Evolutionary conservation across 129 eudicot species (phyloP), one percentile per base, ranked within the genome.

Genomic region (Centella asiatica): DNA sequence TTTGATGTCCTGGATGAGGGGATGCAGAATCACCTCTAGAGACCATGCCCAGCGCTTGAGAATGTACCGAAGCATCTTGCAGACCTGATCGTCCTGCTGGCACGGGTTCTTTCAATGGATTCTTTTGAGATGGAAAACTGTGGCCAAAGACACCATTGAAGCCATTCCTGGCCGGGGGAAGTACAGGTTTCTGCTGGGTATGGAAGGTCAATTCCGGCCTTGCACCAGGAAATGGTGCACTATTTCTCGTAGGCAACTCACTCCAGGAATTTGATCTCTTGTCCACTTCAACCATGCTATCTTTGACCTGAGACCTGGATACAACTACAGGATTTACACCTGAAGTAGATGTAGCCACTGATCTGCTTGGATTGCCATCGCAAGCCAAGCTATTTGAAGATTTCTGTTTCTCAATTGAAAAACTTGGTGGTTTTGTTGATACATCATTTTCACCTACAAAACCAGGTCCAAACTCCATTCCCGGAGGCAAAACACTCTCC

Each of bases 391-490:
- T 55, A 39, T 69, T 67, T 60, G 77, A 53, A 40, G 68, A 62
- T 57, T n/a, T 80, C 36, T 62, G 72, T 58, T 64, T 78, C 20
- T 75, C 83, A 5, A 71, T 24, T 68, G 68, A 57, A 44, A 62
- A 56, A 25, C 76, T 39, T 12, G 76, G 54, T 14, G 80, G 76
- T 6, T 65, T 77, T 20, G 78, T 69, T 44, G 81, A 40, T 11
- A 59, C 34, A 5, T 73, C 94, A 48, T 69, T 62, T 69, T 92
- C 96, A 18, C 88, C 95, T n/a, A 83, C 94, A 65, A 83, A 83
- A 28, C 95, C 89, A 0, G 96, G 96, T 57, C 78, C 99, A 27
- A 62, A 44, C 22, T 62, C 27, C 7, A 44, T 6, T 6, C 85
- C 85, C 25, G 78, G 44, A 23, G 97, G 89, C 61, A 86, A 65